Percentiles rank a stretch among this genome's conserved stretches.
phyloP scores from a whole-genome alignment of 371 early-diverging fungal genomes.

The Sporodiniella umbellata region DNA sequence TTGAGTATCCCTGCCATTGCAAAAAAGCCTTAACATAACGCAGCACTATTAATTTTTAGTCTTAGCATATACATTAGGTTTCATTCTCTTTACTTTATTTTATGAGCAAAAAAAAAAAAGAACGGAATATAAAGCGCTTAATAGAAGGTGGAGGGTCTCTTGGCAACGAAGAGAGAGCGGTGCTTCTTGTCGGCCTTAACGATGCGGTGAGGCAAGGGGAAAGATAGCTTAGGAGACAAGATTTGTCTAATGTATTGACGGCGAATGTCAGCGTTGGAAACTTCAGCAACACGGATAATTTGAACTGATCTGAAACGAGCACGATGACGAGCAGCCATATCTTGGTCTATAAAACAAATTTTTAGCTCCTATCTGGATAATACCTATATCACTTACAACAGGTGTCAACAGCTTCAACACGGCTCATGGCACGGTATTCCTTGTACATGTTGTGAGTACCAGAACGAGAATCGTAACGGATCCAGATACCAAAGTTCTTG shows the following conservation, averaged over 20 bases:
- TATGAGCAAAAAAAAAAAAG: conserved; percentile 6
- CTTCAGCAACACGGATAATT: conserved; percentile 91
- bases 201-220: conserved; percentile 95
- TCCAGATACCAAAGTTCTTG: no score
- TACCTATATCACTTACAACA: conserved; percentile 62
- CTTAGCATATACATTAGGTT: background rate
- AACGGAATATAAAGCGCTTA: conserved; percentile 18
- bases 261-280: conserved; percentile 82
- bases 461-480: no score
- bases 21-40: no score
- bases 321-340: conserved; percentile 97
- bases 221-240: conserved; percentile 76
- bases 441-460: conserved; percentile 96
- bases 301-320: conserved; percentile 94
- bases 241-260: conserved; percentile 95
- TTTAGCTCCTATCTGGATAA: no score
- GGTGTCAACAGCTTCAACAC: conserved; percentile 86
- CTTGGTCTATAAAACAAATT: no score
- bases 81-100: background rate
- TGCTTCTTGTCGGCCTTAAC: conserved; percentile 61
- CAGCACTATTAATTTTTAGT: background rate
- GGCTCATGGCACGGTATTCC: conserved; percentile 96
- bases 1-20: no score
- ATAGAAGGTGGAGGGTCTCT: conserved; percentile 85
- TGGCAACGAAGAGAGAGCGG: conserved; percentile 75